Conservation (phyloP, 768 basidiomycete species). For the Pleurotus pulmonarius region DNA sequence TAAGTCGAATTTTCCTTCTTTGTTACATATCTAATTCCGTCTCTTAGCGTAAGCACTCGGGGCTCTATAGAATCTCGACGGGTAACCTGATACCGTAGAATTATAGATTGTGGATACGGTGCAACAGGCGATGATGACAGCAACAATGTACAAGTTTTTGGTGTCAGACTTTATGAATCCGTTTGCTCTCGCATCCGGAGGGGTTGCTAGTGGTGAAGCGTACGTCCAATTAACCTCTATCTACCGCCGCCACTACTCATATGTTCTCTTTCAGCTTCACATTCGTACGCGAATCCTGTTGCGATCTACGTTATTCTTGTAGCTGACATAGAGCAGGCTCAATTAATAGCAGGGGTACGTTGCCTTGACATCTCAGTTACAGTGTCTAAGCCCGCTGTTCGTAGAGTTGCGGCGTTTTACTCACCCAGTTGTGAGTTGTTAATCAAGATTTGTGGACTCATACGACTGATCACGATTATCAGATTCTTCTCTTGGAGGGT, state of each 20-base stretch:
- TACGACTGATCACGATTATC: neutral
- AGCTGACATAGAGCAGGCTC: neutral
- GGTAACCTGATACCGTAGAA: neutral
- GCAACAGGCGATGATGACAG: constrained; percentile 1
- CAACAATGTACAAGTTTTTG: constrained; percentile 1
- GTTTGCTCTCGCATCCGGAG: neutral
- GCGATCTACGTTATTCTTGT: neutral
- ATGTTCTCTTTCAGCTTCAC: neutral
- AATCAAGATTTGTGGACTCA: neutral
- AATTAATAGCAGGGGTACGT: neutral
- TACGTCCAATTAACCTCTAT: neutral
- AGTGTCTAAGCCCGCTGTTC: neutral
- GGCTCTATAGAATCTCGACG: neutral
- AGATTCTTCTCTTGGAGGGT: constrained; percentile 6
- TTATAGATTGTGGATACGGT: neutral
- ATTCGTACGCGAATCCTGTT: neutral
- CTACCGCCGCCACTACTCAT: neutral
- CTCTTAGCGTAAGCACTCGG: neutral
- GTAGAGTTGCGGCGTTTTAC: neutral
- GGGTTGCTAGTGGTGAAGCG: neutral
- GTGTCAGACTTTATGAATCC: constrained; percentile 1
- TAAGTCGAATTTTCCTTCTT: neutral
- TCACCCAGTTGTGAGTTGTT: neutral
- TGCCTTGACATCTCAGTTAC: neutral
- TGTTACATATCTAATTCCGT: neutral